phyloP scores from a whole-genome alignment of 75 land plant species.

The Larix kaempferi region DNA sequence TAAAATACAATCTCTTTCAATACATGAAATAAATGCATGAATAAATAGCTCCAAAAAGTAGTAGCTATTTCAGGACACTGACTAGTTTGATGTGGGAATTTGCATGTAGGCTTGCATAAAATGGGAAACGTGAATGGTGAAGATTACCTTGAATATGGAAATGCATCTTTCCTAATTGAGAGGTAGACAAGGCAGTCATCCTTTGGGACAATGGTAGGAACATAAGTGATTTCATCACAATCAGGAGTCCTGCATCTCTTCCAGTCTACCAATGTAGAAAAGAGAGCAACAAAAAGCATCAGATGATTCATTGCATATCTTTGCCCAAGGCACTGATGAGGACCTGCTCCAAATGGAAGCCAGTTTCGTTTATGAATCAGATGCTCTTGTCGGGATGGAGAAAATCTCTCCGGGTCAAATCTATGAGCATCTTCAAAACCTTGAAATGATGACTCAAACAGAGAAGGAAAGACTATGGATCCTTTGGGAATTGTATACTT shows the following conservation, averaged over 20 bases:
- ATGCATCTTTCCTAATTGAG: conserved; percentile 19
- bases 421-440: conserved; percentile 79
- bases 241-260: conserved; percentile 51
- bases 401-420: conserved; percentile 93
- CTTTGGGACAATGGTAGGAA: conserved; percentile 60
- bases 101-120: too few relatives aligned
- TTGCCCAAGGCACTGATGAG: conserved; percentile 96
- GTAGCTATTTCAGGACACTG: too few relatives aligned
- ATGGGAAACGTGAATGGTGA: too few relatives aligned
- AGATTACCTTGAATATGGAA: conserved; percentile 1
- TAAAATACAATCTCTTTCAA: too few relatives aligned
- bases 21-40: too few relatives aligned
- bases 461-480: conserved; percentile 83
- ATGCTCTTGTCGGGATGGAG: conserved; percentile 65
- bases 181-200: conserved; percentile 42
- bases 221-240: conserved; percentile 74
- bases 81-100: too few relatives aligned
- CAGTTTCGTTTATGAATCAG: conserved; percentile 63
- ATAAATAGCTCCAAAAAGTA: too few relatives aligned
- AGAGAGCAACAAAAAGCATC: conserved; percentile 71
- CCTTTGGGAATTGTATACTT: conserved; percentile 79
- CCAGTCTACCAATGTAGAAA: conserved; percentile 62
- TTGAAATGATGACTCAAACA: conserved; percentile 81
- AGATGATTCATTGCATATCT: conserved; percentile 52
- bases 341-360: conserved; percentile 80